Evolutionary conservation across 2,329 filamentous ascomycete genomes (phyloP).

Genomic region (Arthrinium puccinioides): DNA sequence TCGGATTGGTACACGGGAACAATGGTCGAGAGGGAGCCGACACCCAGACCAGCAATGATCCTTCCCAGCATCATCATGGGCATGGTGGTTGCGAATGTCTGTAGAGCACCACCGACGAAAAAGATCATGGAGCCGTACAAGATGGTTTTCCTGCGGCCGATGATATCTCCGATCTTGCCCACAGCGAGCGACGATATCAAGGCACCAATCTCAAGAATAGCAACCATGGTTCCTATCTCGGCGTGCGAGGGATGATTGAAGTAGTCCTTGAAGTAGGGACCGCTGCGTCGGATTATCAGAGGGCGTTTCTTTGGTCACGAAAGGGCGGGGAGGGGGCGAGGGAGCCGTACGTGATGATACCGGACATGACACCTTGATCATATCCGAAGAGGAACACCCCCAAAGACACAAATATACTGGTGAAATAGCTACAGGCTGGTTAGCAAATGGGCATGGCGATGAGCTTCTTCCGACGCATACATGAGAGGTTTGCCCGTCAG

Average conservation of each 20-base stretch:
- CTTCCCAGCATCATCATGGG: slow-evolving; percentile 82
- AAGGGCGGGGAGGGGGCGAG: not conserved
- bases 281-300: slow-evolving; percentile 42
- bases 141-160: slow-evolving; percentile 84
- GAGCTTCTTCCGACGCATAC: too few species aligned
- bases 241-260: slow-evolving; percentile 83
- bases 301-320: not conserved
- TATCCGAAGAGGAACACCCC: slow-evolving; percentile 87
- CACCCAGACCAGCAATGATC: slow-evolving; percentile 76
- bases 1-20: slow-evolving; percentile 92
- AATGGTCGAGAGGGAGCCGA: slow-evolving; percentile 84
- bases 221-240: slow-evolving; percentile 93
- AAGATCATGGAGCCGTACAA: slow-evolving; percentile 91
- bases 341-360: slow-evolving; percentile 54
- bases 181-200: slow-evolving; percentile 84
- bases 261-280: slow-evolving; percentile 81
- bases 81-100: slow-evolving; percentile 76
- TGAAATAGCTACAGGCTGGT: slow-evolving; percentile 67
- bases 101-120: slow-evolving; percentile 73
- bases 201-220: slow-evolving; percentile 89
- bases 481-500: slow-evolving; percentile 92
- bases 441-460: slow-evolving; percentile 5
- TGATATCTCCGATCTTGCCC: slow-evolving; percentile 82
- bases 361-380: slow-evolving; percentile 85
- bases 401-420: slow-evolving; percentile 81